Evolutionary conservation across 495 filamentous ascomycete genomes (phyloP), one percentile per base, ranked within the genome.

Genomic region (Lophium mytilinum): DNA sequence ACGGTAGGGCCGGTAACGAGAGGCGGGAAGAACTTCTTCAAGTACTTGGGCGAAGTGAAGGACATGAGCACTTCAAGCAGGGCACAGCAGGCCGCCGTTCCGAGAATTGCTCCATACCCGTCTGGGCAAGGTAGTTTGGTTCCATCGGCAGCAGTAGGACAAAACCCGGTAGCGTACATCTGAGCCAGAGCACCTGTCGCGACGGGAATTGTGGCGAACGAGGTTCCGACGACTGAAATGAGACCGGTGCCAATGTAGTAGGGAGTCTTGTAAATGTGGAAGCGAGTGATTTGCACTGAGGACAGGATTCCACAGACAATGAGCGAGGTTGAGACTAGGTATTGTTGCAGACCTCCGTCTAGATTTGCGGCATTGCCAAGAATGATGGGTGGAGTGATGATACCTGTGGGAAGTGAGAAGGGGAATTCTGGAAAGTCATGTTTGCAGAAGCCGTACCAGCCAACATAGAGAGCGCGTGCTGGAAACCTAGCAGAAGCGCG

Each of bases 231-330:
- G n/a, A 95, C 89, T 1, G 87, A 91, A 54, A 96, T 87, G 45
- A 95, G 71, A 1, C 91, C 91, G 0, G 91, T 95, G 37, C 91
- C 90, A 60, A 96, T 70, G 61, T 85, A 93, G 70, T 95, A 94
- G 52, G 84, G 86, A 5, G 89, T 94, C 53, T 79, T 81, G 45
- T 76, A 80, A 53, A 95, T 82, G 65, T 88, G 87, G 63, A 95
- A 86, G n/a, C 91, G 74, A 3, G 84, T 86, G 71, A 95, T 93
- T 66, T 95, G 90, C 19, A 95, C 75, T 14, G 80, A 76, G 9
- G 87, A 90, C 24, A 95, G 75, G 21, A 92, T 73, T 15, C 91
- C 91, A 21, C 83, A 89, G 24, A 92, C 87, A 55, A 96, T 93
- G 64, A 95, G 72, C 0, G 90, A 88, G 4, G 90, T 91, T 1